Conservation (phyloP, 441 rosid genomes). For the Bocquillonia castaneifolia region DNA sequence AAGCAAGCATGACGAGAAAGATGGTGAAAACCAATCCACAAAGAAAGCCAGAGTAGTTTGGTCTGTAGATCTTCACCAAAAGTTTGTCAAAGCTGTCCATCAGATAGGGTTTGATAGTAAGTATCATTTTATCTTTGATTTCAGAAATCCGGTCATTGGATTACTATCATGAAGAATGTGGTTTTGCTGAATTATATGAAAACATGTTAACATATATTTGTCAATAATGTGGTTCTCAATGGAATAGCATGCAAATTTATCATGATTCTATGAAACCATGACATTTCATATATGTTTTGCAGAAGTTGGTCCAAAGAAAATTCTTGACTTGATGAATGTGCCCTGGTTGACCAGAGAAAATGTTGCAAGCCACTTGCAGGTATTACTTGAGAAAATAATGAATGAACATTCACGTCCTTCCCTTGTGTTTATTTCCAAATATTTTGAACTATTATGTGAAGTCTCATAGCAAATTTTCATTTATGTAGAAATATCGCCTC, state of each 20-base stretch:
- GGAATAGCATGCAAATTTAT: constrained; percentile 18
- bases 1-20: constrained; percentile 22
- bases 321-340: constrained; percentile 71
- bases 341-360: constrained; percentile 78
- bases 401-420: background rate
- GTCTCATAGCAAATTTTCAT: constrained; percentile 20
- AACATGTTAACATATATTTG: background rate
- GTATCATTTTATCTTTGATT: constrained; percentile 24
- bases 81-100: constrained; percentile 62
- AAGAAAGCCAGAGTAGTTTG: constrained; percentile 66
- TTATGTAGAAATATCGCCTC: constrained; percentile 90
- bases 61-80: constrained; percentile 60
- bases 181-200: background rate
- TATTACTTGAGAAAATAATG: constrained; percentile 18
- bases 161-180: constrained; percentile 5
- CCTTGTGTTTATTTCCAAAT: background rate
- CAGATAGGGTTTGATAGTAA: constrained; percentile 69
- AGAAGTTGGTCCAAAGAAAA: constrained; percentile 90
- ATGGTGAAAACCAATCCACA: constrained; percentile 21
- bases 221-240: constrained; percentile 4
- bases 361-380: constrained; percentile 96
- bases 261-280: constrained; percentile 37
- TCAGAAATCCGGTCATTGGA: constrained; percentile 14
- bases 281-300: constrained; percentile 44
- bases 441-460: background rate